phyloP scores from a whole-genome alignment of 2,329 filamentous ascomycete species.

The Dryadomyces quercivorus region DNA sequence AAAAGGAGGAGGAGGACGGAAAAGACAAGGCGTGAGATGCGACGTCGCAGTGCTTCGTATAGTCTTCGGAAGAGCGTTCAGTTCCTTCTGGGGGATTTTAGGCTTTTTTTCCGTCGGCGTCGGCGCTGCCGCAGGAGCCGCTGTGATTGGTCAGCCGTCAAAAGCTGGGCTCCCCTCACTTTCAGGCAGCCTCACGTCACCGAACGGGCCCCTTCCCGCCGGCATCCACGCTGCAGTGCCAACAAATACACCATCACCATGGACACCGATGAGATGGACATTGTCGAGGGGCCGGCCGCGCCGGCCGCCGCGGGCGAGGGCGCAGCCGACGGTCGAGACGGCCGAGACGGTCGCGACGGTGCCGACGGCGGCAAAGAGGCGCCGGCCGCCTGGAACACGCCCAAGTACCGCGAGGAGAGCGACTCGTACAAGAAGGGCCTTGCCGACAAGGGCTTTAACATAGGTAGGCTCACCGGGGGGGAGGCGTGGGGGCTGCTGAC shows the following conservation, averaged over 20 bases:
- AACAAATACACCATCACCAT: too few species aligned
- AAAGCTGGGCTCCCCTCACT: neutral
- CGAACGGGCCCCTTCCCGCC: too few species aligned
- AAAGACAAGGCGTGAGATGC: neutral
- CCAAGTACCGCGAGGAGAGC: slow-evolving; percentile 30
- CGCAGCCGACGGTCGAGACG: neutral
- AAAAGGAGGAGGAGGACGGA: neutral
- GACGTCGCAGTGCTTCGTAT: neutral
- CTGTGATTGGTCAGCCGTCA: neutral
- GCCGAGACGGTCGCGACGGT: neutral
- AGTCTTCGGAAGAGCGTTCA: too few species aligned
- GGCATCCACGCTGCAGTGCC: too few species aligned
- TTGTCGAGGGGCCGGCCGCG: neutral
- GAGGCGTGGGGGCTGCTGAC: neutral
- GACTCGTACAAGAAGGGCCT: slow-evolving; percentile 26
- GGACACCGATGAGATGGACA: slow-evolving; percentile 12
- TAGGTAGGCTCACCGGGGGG: slow-evolving; percentile 20
- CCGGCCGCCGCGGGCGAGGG: neutral
- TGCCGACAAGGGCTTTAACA: slow-evolving; percentile 32
- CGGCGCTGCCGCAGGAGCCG: neutral
- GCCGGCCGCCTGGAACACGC: slow-evolving; percentile 14
- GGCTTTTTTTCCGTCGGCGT: neutral
- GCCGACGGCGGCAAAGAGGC: neutral
- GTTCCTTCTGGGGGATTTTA: neutral
- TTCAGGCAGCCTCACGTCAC: neutral